These are phyloP conservation scores for Podospora comata DNA, from an alignment of 495 filamentous ascomycete species.

Conservation along the genomic window DNA sequence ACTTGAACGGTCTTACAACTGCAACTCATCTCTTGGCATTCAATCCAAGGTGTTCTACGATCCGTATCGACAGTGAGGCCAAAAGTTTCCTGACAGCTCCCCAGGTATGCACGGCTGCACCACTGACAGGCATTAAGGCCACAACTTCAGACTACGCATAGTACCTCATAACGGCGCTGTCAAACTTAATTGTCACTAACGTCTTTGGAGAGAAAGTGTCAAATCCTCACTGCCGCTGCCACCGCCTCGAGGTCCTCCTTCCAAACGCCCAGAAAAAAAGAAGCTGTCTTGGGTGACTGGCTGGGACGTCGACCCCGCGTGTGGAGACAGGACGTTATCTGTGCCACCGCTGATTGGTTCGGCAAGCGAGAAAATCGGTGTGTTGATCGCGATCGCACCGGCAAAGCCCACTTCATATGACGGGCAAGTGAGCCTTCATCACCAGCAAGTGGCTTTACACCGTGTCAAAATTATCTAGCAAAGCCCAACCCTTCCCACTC, in stretches of 20 bases:
- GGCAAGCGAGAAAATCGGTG: constrained; percentile 25
- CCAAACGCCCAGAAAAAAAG: neutral
- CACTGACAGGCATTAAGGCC: neutral
- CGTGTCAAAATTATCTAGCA: constrained; percentile 1
- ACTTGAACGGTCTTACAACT: neutral
- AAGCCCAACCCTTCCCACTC: neutral
- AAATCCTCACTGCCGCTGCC: neutral
- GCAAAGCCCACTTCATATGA: constrained; percentile 14
- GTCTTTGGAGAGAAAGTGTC: neutral
- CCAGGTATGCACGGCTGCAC: neutral
- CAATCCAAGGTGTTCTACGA: neutral
- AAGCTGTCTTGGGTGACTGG: neutral
- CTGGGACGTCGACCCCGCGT: constrained; percentile 18
- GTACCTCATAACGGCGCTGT: neutral
- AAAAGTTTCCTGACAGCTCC: neutral
- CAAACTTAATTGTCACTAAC: neutral
- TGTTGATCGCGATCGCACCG: constrained; percentile 21
- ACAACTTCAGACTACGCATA: neutral
- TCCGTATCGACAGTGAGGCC: neutral
- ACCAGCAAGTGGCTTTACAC: neutral
- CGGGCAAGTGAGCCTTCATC: neutral
- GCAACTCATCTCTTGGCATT: neutral
- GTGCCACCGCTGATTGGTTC: constrained; percentile 22
- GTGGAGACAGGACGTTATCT: constrained; percentile 18
- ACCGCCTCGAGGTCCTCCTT: neutral